These are phyloP conservation scores for Lasiodiplodia sp. DNA, from an alignment of 2,329 filamentous ascomycete species.

Conservation along the genomic window DNA sequence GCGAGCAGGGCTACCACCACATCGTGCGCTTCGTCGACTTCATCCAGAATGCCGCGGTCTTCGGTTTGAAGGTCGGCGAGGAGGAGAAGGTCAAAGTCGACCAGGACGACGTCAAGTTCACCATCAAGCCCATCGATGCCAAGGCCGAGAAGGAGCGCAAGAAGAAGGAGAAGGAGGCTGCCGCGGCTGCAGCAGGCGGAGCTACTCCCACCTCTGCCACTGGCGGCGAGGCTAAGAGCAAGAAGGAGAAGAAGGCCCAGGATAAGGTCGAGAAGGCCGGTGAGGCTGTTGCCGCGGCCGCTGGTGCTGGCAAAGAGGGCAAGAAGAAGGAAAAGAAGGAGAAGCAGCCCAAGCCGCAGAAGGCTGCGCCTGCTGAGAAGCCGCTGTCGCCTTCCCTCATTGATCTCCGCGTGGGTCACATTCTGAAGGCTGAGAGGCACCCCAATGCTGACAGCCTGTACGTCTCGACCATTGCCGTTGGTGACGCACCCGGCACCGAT, in stretches of 20 bases:
- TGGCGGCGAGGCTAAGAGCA: conserved; percentile 51
- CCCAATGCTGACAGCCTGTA: conserved; percentile 96
- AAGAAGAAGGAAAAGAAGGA: conserved; percentile 87
- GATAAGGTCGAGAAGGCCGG: conserved; percentile 63
- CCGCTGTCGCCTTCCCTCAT: conserved; percentile 85
- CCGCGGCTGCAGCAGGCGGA: conserved; percentile 57
- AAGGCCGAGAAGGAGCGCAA: conserved; percentile 96
- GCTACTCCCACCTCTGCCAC: conserved; percentile 50
- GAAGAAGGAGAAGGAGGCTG: conserved; percentile 89
- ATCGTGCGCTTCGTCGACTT: conserved; percentile 93
- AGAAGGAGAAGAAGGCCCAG: conserved; percentile 56
- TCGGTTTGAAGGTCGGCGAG: conserved; percentile 73
- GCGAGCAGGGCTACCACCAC: conserved; percentile 86
- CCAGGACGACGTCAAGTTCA: conserved; percentile 79
- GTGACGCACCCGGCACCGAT: conserved; percentile 82
- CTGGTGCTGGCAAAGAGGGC: conserved; percentile 41
- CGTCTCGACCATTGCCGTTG: conserved; percentile 94
- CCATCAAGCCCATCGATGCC: conserved; percentile 86
- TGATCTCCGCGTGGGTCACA: conserved; percentile 95
- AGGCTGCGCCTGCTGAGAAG: conserved; percentile 70
- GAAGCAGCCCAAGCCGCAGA: conserved; percentile 78
- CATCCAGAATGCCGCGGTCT: conserved; percentile 82
- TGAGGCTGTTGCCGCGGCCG: conserved; percentile 58
- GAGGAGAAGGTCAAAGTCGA: conserved; percentile 81
- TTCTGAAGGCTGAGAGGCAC: conserved; percentile 93